Percentiles rank a stretch among this genome's conserved stretches.
Evolutionary conservation across 2,329 filamentous ascomycete species (phyloP).

Genomic region (Magnaporthiopsis rhizophila): DNA sequence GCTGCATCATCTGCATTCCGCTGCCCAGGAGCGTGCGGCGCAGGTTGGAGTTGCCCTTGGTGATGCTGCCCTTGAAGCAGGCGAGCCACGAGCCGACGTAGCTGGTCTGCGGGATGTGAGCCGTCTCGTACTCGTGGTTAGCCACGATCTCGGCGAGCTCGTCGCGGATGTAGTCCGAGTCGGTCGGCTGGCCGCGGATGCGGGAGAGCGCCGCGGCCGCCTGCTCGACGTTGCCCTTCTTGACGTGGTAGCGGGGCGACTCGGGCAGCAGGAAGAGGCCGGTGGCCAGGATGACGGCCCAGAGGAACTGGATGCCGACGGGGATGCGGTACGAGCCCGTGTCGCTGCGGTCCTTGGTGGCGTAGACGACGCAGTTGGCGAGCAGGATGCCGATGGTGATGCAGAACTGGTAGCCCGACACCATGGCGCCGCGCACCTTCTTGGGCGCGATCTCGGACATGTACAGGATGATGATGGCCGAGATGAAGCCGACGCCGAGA

Average conservation of each 20-base stretch:
- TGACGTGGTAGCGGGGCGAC: slow-evolving; percentile 79
- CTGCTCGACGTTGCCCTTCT: slow-evolving; percentile 59
- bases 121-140: slow-evolving; percentile 79
- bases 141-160: slow-evolving; percentile 82
- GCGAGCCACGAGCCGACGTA: slow-evolving; percentile 63
- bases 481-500: slow-evolving; percentile 73
- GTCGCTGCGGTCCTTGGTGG: slow-evolving; percentile 51
- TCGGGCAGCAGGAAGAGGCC: slow-evolving; percentile 75
- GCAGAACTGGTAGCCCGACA: slow-evolving; percentile 66
- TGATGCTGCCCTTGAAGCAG: slow-evolving; percentile 59
- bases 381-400: slow-evolving; percentile 63
- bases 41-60: slow-evolving; percentile 55
- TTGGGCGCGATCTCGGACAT: slow-evolving; percentile 75
- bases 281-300: slow-evolving; percentile 64
- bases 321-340: slow-evolving; percentile 71
- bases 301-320: slow-evolving; percentile 71
- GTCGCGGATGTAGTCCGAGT: slow-evolving; percentile 67
- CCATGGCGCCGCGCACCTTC: slow-evolving; percentile 49
- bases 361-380: slow-evolving; percentile 55
- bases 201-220: slow-evolving; percentile 56
- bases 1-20: slow-evolving; percentile 74
- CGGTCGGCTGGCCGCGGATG: slow-evolving; percentile 65
- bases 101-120: slow-evolving; percentile 54
- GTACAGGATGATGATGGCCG: slow-evolving; percentile 74
- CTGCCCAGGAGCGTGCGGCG: slow-evolving; percentile 65